Conservation (phyloP, 768 basidiomycete species). For the Pulveroboletus sp. region DNA sequence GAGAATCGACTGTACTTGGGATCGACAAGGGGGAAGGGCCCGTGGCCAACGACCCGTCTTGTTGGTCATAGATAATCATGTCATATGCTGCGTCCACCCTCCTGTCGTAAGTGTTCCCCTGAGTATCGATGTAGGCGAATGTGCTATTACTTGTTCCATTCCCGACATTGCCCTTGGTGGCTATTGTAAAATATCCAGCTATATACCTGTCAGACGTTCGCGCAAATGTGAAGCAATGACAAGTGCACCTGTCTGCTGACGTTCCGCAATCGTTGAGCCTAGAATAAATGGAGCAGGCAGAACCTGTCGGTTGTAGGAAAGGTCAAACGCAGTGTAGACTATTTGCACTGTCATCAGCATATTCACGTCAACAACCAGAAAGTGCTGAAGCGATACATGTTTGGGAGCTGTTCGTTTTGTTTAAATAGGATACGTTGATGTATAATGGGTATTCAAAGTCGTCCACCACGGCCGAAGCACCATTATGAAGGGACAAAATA, state of each 20-base stretch:
- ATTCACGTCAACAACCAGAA: neutral
- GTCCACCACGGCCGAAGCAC: constrained; percentile 40
- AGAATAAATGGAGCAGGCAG: constrained; percentile 56
- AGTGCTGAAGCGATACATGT: constrained; percentile 9
- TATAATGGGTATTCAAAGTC: constrained; percentile 50
- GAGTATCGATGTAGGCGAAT: constrained; percentile 54
- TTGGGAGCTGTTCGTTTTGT: constrained; percentile 26
- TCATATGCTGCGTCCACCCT: constrained; percentile 57
- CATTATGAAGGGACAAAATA: constrained; percentile 47
- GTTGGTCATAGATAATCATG: constrained; percentile 54
- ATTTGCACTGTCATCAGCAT: neutral
- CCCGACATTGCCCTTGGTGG: constrained; percentile 47
- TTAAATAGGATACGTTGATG: constrained; percentile 36
- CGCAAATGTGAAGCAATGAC: neutral
- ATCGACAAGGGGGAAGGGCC: constrained; percentile 4
- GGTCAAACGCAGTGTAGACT: constrained; percentile 58
- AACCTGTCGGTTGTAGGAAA: constrained; percentile 59
- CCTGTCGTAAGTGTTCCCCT: constrained; percentile 59
- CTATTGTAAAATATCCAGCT: constrained; percentile 49
- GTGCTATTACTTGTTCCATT: constrained; percentile 70
- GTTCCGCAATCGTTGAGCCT: constrained; percentile 52
- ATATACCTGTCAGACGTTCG: neutral
- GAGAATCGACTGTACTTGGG: neutral
- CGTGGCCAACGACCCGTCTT: constrained; percentile 47
- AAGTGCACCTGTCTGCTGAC: constrained; percentile 52